A percentile compares a stretch with the other conserved stretches of the same genome.
Conservation (phyloP, 2,329 filamentous ascomycete species). For the Xylaria sp. region DNA sequence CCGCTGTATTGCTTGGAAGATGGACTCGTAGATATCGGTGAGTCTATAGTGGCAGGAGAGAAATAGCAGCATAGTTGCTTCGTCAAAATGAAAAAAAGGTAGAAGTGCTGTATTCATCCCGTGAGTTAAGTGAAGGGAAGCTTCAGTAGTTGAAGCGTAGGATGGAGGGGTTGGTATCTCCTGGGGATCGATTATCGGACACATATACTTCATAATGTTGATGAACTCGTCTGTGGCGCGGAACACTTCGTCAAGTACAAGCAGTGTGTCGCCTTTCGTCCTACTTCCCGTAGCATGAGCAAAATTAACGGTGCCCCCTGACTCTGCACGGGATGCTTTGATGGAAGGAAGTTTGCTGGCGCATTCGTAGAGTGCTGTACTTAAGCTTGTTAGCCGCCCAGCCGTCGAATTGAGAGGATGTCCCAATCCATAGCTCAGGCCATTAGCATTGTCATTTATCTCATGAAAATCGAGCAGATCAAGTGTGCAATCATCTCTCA, state of each 20-base stretch:
- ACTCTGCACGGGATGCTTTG: neutral
- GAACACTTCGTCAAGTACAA: constrained; percentile 29
- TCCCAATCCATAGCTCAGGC: neutral
- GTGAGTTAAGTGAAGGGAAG: neutral
- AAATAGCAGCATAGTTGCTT: constrained; percentile 22
- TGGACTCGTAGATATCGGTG: constrained; percentile 26
- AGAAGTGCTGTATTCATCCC: no score
- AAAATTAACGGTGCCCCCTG: neutral
- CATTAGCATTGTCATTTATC: neutral
- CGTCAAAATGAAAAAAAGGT: constrained; percentile 18
- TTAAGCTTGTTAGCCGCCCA: constrained; percentile 20
- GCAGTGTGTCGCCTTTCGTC: neutral
- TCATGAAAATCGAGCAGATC: neutral
- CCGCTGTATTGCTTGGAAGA: constrained; percentile 23
- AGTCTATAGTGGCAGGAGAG: constrained; percentile 35
- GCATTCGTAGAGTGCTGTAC: constrained; percentile 31
- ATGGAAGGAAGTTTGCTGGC: constrained; percentile 31
- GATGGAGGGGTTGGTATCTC: neutral
- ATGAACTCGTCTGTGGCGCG: constrained; percentile 24
- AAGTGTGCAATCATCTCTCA: neutral
- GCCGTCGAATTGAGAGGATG: constrained; percentile 1
- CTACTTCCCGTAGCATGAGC: neutral
- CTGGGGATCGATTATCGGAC: neutral
- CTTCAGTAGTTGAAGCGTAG: neutral
- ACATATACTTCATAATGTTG: constrained; percentile 7